Evolutionary conservation across 805 yeast species (phyloP), one percentile per base, ranked within the genome.

Genomic region (Candida tallmaniae): DNA sequence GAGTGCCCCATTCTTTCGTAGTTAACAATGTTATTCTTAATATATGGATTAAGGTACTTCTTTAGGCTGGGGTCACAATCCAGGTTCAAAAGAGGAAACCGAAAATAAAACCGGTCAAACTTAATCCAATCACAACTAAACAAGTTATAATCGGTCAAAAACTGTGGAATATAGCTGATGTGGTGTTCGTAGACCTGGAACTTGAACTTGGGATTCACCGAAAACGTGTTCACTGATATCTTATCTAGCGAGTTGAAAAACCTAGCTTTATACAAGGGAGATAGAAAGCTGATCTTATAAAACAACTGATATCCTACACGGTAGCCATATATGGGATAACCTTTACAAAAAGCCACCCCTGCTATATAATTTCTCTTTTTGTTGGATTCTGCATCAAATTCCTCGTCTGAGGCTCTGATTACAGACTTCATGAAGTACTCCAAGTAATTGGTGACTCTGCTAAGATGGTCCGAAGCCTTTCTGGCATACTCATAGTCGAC

Each of bases 321-420:
- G 53, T 73, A 90, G 0, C 97, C 97, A 53, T 93, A 93, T 31
- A 89, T 81, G 0, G 94, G 90, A 0, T 75, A 66, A 0, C 82
- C 96, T 42, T 78, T 76, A 34, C 94, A 83, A 0, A 85, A 40
- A 0, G 78, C 66, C 0, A 83, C 70, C 35, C 74, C 70, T 0
- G 87, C 80, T 27, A 83, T 60, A 47, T 65, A 80, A 23, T 62
- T 66, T 29, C 66, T 37, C 21, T 35, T 38, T 26, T 38, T 19
- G 19, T 35, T 17, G 8, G 38, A 13, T 4, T 20, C 32, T 14
- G 36, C 14, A 6, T 27, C 17, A 9, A 45, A 32, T 49, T 4
- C 5, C 5, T 17, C 13, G 14, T 7, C 18, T 2, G 23, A 10
- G 18, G 13, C 18, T 7, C 20, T 29, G 5, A 28, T 11, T 5